Percentiles rank a stretch among this genome's conserved stretches.
phyloP scores from a whole-genome alignment of 805 yeast genomes.

The Starmera pachycereana region DNA sequence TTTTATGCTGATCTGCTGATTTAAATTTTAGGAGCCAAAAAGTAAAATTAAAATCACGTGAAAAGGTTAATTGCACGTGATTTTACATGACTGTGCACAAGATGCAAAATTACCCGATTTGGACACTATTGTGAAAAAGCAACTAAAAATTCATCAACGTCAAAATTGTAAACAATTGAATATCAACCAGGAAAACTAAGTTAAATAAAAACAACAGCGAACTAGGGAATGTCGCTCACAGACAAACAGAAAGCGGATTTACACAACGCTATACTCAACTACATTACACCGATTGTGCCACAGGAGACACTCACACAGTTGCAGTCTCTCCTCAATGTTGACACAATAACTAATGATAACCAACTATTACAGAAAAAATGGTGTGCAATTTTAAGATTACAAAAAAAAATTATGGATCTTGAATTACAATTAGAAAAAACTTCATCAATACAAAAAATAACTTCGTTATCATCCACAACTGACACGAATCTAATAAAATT shows the following conservation, averaged over 20 bases:
- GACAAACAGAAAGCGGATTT: constrained; percentile 35
- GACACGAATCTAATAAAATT: constrained; percentile 8
- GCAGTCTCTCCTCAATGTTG: constrained; percentile 14
- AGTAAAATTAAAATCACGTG: too few relatives aligned
- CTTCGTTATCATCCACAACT: constrained; percentile 20
- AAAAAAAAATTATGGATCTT: constrained; percentile 58
- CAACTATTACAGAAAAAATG: constrained; percentile 64
- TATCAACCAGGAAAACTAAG: too few relatives aligned
- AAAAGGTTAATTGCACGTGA: too few relatives aligned
- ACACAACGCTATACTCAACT: constrained; percentile 37
- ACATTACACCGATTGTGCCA: constrained; percentile 25
- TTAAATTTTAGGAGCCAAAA: too few relatives aligned
- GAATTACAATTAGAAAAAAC: constrained; percentile 48
- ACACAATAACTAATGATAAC: constrained; percentile 16
- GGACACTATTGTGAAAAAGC: too few relatives aligned
- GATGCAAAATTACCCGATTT: too few relatives aligned
- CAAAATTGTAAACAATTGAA: too few relatives aligned
- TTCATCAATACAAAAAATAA: constrained; percentile 30
- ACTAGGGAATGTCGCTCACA: constrained; percentile 20
- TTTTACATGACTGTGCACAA: too few relatives aligned
- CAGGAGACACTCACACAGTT: constrained; percentile 6
- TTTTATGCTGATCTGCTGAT: too few relatives aligned
- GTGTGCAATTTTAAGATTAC: constrained; percentile 76
- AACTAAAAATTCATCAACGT: too few relatives aligned
- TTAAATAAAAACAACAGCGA: neutral